phyloP scores from a whole-genome alignment of 164 flowering plant species.

The Berberis vulgaris region DNA sequence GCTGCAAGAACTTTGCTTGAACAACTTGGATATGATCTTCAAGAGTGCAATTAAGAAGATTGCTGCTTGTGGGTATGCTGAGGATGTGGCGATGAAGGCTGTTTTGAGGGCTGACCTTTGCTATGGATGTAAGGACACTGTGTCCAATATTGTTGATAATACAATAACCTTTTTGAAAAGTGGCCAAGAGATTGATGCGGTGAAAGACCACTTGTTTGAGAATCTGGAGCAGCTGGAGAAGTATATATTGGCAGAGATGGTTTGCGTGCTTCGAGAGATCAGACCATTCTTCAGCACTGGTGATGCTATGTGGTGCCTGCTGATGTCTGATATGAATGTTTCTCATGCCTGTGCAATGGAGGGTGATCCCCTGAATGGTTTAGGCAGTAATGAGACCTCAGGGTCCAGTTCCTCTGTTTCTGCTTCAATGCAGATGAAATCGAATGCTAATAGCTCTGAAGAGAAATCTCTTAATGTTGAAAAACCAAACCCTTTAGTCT shows the following conservation, averaged over 20 bases:
- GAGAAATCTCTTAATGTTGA: slow-evolving; percentile 25
- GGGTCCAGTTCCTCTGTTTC: slow-evolving; percentile 31
- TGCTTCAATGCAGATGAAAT: slow-evolving; percentile 23
- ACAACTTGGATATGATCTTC: slow-evolving; percentile 69
- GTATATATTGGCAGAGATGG: slow-evolving; percentile 81
- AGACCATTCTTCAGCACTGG: slow-evolving; percentile 83
- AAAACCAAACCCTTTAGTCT: slow-evolving; percentile 23
- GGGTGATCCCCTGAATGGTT: slow-evolving; percentile 42
- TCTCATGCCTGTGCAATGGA: slow-evolving; percentile 93
- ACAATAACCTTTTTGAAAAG: slow-evolving; percentile 53
- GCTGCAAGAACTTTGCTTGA: slow-evolving; percentile 76
- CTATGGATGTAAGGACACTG: slow-evolving; percentile 78
- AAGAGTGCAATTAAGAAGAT: slow-evolving; percentile 74
- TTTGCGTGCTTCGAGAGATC: slow-evolving; percentile 76
- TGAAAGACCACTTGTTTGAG: slow-evolving; percentile 56
- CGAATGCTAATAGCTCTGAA: slow-evolving; percentile 32
- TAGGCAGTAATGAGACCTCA: slow-evolving; percentile 27
- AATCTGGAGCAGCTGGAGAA: slow-evolving; percentile 74
- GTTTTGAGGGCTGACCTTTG: slow-evolving; percentile 78
- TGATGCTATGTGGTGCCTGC: slow-evolving; percentile 95
- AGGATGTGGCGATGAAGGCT: slow-evolving; percentile 68
- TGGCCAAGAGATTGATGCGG: slow-evolving; percentile 52
- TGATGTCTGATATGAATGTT: slow-evolving; percentile 92
- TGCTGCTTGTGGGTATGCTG: slow-evolving; percentile 64
- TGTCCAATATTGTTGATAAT: slow-evolving; percentile 85